Conservation (phyloP, 257 asterid genomes). For the Craterostigma plantagineum region DNA sequence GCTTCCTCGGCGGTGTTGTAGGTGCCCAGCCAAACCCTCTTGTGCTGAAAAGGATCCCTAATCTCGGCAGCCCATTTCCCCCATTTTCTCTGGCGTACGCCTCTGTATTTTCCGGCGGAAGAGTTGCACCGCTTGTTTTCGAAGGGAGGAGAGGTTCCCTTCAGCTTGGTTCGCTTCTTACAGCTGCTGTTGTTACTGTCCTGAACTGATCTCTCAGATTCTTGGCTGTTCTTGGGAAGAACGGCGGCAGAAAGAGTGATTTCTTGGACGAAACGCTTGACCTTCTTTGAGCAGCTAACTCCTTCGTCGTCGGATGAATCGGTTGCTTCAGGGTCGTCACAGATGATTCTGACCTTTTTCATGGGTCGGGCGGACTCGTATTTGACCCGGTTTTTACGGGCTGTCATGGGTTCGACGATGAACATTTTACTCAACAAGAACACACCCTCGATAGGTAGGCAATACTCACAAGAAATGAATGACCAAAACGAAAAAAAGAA, state of each 20-base stretch:
- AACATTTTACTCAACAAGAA: slow-evolving; percentile 28
- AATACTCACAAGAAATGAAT: slow-evolving; percentile 8
- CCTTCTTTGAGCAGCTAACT: slow-evolving; percentile 10
- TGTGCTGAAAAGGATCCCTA: slow-evolving; percentile 55
- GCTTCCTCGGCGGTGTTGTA: slow-evolving; percentile 61
- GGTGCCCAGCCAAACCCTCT: slow-evolving; percentile 81
- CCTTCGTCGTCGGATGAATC: slow-evolving; percentile 73
- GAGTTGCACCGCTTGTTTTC: slow-evolving; percentile 8
- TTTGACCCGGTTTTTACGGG: slow-evolving; percentile 13
- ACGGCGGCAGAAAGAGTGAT: too few species aligned
- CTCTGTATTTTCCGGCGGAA: slow-evolving; percentile 28
- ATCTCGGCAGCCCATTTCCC: slow-evolving; percentile 97
- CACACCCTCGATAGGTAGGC: slow-evolving; percentile 18
- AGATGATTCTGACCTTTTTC: slow-evolving; percentile 40
- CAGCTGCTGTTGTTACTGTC: slow-evolving; percentile 23
- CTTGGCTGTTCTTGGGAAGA: slow-evolving; percentile 18
- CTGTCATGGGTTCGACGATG: slow-evolving; percentile 5
- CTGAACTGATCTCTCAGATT: slow-evolving; percentile 23
- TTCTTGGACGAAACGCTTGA: slow-evolving; percentile 35
- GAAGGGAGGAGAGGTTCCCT: slow-evolving; percentile 9
- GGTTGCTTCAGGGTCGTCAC: slow-evolving; percentile 74
- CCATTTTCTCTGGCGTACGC: slow-evolving; percentile 84
- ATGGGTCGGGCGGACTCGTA: slow-evolving; percentile 13
- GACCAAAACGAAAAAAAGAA: slow-evolving; percentile 1
- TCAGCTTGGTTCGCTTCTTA: slow-evolving; percentile 12